These are phyloP conservation scores for Arctostaphylos glauca DNA, from an alignment of 148 eudicot species.

Conservation along the genomic window DNA sequence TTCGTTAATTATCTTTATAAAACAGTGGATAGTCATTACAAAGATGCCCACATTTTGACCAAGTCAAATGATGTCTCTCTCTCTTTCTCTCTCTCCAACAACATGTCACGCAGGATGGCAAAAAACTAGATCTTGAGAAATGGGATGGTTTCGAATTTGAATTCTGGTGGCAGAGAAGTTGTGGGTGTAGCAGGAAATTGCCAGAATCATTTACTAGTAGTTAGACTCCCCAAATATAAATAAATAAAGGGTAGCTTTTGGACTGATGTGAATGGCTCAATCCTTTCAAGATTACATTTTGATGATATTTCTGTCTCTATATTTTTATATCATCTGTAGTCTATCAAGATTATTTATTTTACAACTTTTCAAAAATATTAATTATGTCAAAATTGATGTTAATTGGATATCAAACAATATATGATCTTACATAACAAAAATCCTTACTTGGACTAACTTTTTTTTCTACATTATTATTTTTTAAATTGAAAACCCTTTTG, in stretches of 20 bases:
- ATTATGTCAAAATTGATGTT: too few species aligned
- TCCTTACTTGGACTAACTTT: too few species aligned
- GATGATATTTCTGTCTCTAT: background rate
- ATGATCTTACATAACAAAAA: too few species aligned
- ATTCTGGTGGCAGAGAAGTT: slow-evolving; percentile 28
- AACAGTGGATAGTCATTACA: background rate
- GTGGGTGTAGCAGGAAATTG: slow-evolving; percentile 28
- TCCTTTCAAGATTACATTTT: background rate
- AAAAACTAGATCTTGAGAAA: slow-evolving; percentile 34
- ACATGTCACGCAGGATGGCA: background rate
- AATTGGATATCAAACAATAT: too few species aligned
- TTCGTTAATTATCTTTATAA: background rate
- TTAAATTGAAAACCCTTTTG: too few species aligned
- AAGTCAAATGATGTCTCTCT: slow-evolving; percentile 15
- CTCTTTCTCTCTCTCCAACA: background rate
- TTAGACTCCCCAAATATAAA: slow-evolving; percentile 16
- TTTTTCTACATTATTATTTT: too few species aligned
- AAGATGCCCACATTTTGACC: slow-evolving; percentile 29
- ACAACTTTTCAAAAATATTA: too few species aligned
- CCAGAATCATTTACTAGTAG: slow-evolving; percentile 17
- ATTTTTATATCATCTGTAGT: background rate
- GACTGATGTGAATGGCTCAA: slow-evolving; percentile 20
- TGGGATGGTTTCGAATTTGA: slow-evolving; percentile 33
- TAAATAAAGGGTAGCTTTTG: slow-evolving; percentile 8
- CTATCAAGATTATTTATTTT: too few species aligned